Percentiles rank a stretch among this genome's conserved stretches.
These are phyloP conservation scores for Penicillium olsonii DNA, from an alignment of 2,329 filamentous ascomycete genomes.

Conservation along the genomic window DNA sequence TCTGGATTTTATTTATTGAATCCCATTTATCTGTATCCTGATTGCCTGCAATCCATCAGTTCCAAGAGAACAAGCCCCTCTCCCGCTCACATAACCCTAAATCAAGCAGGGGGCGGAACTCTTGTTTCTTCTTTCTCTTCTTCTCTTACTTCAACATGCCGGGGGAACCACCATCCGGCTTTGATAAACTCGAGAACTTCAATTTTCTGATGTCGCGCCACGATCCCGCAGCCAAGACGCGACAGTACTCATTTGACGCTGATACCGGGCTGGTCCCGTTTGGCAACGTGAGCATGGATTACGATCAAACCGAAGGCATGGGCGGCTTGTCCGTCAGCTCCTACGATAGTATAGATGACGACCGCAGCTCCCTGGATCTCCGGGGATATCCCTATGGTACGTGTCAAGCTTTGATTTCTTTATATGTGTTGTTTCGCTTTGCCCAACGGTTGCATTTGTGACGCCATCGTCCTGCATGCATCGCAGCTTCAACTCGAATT, in stretches of 20 bases:
- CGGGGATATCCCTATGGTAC: slow-evolving; percentile 43
- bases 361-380: slow-evolving; percentile 40
- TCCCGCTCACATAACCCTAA: slow-evolving; percentile 14
- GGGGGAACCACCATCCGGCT: slow-evolving; percentile 34
- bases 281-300: slow-evolving; percentile 39
- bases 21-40: not conserved
- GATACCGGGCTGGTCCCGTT: slow-evolving; percentile 36
- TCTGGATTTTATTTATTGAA: not conserved
- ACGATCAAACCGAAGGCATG: slow-evolving; percentile 44
- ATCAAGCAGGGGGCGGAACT: slow-evolving; percentile 11
- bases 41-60: slow-evolving; percentile 6
- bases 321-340: slow-evolving; percentile 44
- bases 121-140: slow-evolving; percentile 18
- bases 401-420: slow-evolving; percentile 24
- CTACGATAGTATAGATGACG: slow-evolving; percentile 45
- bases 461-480: slow-evolving; percentile 31
- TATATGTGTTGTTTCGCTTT: slow-evolving; percentile 7
- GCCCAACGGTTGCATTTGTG: slow-evolving; percentile 34
- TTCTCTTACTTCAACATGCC: slow-evolving; percentile 30
- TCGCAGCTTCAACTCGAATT: slow-evolving; percentile 1
- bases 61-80: slow-evolving; percentile 8
- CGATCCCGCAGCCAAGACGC: slow-evolving; percentile 34
- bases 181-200: slow-evolving; percentile 41
- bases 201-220: slow-evolving; percentile 38
- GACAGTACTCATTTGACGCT: slow-evolving; percentile 43